phyloP scores from a whole-genome alignment of 805 yeast genomes.

The Deakozyma indianensis region DNA sequence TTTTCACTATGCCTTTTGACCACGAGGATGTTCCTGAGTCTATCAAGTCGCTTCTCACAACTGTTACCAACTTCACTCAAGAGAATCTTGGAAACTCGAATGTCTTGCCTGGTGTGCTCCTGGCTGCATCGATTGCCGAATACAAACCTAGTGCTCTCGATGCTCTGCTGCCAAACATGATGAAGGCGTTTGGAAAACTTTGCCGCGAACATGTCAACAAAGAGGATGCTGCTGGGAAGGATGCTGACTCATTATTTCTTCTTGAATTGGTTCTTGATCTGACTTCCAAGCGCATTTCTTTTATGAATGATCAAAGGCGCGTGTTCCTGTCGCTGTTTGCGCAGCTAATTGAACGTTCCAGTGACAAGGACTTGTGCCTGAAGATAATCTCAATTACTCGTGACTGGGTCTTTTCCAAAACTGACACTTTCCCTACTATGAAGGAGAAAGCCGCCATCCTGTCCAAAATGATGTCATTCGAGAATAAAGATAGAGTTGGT shows the following conservation, averaged over 20 bases:
- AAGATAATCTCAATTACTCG: constrained; percentile 68
- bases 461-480: constrained; percentile 87
- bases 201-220: constrained; percentile 65
- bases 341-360: constrained; percentile 77
- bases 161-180: constrained; percentile 55
- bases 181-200: constrained; percentile 79
- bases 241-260: constrained; percentile 27
- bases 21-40: constrained; percentile 39
- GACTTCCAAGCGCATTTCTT: constrained; percentile 66
- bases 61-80: constrained; percentile 30
- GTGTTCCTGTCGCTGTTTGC: constrained; percentile 76
- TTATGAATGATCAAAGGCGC: constrained; percentile 87
- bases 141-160: constrained; percentile 61
- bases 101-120: neutral
- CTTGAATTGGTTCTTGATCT: constrained; percentile 50
- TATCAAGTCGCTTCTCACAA: constrained; percentile 43
- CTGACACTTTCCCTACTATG: constrained; percentile 80
- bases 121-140: neutral
- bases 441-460: constrained; percentile 93
- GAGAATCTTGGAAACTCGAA: neutral
- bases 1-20: constrained; percentile 49
- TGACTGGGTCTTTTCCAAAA: constrained; percentile 76
- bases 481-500: constrained; percentile 50
- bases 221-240: constrained; percentile 45
- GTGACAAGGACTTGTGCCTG: constrained; percentile 58